Conservation (phyloP, 2,329 filamentous ascomycete genomes). For the Cytospora piceicola region DNA sequence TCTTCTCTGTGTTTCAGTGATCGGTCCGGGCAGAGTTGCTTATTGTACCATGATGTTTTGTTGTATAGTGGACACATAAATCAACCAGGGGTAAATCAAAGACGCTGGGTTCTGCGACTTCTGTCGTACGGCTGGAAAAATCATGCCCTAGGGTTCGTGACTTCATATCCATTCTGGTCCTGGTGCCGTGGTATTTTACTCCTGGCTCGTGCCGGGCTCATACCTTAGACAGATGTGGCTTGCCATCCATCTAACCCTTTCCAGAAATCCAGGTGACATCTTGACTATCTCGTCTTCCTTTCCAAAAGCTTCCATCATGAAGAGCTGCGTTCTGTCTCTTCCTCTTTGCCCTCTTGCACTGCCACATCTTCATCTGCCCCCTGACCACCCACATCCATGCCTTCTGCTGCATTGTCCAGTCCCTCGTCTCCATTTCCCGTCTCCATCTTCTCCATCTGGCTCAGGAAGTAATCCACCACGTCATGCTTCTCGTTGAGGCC, state of each 20-base stretch:
- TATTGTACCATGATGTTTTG: not conserved
- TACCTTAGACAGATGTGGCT: not conserved
- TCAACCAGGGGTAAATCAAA: not conserved
- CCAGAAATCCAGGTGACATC: too few relatives aligned
- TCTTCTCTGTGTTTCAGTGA: not conserved
- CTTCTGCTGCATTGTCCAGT: constrained; percentile 44
- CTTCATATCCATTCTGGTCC: constrained; percentile 1
- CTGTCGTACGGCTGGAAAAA: not conserved
- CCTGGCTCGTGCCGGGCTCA: not conserved
- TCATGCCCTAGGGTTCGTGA: not conserved
- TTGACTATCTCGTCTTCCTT: not conserved
- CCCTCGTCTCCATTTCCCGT: constrained; percentile 51
- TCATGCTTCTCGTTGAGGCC: constrained; percentile 70
- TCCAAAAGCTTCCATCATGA: constrained; percentile 5
- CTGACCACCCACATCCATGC: constrained; percentile 45
- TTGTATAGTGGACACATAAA: not conserved
- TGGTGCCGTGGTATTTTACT: too few relatives aligned
- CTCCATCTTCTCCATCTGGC: constrained; percentile 53
- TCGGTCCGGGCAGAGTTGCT: not conserved
- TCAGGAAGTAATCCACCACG: constrained; percentile 64
- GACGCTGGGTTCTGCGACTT: not conserved
- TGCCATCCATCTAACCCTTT: not conserved
- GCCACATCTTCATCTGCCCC: constrained; percentile 32
- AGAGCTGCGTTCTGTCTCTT: constrained; percentile 3
- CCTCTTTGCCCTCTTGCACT: constrained; percentile 6